Percentiles rank a stretch among this genome's conserved stretches.
phyloP scores from a whole-genome alignment of 1,284 basidiomycete species.

The Sporisorium iseilematis-ciliati region DNA sequence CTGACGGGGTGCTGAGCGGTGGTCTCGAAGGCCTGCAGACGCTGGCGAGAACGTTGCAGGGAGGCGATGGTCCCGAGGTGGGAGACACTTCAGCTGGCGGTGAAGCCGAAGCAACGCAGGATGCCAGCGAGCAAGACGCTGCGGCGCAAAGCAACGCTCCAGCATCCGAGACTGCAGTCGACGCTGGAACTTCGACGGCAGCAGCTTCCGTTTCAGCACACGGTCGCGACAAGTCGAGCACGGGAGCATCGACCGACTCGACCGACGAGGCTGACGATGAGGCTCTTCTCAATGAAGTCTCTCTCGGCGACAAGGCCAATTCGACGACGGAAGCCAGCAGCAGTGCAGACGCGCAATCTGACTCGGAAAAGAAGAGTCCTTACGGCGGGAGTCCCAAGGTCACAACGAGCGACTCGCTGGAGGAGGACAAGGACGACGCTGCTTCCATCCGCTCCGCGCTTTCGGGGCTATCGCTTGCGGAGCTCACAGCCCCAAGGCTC shows the following conservation, averaged over 20 bases:
- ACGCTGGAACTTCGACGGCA: not conserved
- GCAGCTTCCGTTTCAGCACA: constrained; percentile 17
- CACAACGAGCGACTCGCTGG: constrained; percentile 32
- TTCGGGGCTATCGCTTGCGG: constrained; percentile 62
- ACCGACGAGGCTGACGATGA: constrained; percentile 64
- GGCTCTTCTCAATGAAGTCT: constrained; percentile 61
- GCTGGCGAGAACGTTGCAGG: constrained; percentile 63
- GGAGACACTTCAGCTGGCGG: constrained; percentile 27
- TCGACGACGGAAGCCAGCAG: constrained; percentile 9
- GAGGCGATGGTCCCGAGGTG: constrained; percentile 54
- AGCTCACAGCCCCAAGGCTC: constrained; percentile 54
- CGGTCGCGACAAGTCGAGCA: constrained; percentile 46
- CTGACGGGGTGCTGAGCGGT: constrained; percentile 61
- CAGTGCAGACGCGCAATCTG: constrained; percentile 1
- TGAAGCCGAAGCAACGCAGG: constrained; percentile 10
- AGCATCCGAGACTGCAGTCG: constrained; percentile 1
- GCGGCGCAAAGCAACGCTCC: not conserved
- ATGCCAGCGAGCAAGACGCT: not conserved
- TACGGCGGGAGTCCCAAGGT: constrained; percentile 18
- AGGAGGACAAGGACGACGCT: constrained; percentile 34
- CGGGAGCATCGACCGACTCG: constrained; percentile 46
- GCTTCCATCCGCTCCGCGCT: constrained; percentile 58
- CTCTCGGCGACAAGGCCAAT: constrained; percentile 36
- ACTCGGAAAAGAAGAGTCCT: constrained; percentile 7
- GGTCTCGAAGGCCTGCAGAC: constrained; percentile 69